Percentiles rank a stretch among this genome's conserved stretches.
Conservation (phyloP, 257 asterid genomes). For the Scutellaria minor region DNA sequence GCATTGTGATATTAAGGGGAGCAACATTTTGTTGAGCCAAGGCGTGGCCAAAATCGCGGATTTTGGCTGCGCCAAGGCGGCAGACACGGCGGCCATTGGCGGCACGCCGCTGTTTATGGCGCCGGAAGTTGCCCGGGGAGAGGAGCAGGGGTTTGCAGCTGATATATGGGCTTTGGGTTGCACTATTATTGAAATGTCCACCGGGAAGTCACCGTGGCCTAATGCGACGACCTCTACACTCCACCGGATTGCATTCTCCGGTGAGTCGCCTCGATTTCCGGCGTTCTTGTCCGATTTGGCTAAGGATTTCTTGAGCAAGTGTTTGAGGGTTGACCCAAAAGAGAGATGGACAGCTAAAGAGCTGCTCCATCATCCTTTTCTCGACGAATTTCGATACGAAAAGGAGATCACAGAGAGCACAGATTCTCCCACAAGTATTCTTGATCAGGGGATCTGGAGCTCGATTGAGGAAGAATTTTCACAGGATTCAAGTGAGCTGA, state of each 20-base stretch:
- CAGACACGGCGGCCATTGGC: slow-evolving; percentile 40
- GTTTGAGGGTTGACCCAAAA: slow-evolving; percentile 55
- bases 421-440: slow-evolving; percentile 73
- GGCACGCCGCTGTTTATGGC: slow-evolving; percentile 88
- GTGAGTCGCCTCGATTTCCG: slow-evolving; percentile 63
- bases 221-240: slow-evolving; percentile 41
- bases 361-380: slow-evolving; percentile 67
- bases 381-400: slow-evolving; percentile 28
- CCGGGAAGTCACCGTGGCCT: slow-evolving; percentile 74
- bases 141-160: slow-evolving; percentile 66
- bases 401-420: slow-evolving; percentile 15
- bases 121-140: slow-evolving; percentile 79
- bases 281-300: slow-evolving; percentile 51
- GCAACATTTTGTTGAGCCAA: slow-evolving; percentile 53
- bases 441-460: slow-evolving; percentile 76
- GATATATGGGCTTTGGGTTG: slow-evolving; percentile 91
- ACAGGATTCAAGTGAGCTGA: slow-evolving; percentile 17
- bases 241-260: slow-evolving; percentile 63
- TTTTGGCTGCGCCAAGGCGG: slow-evolving; percentile 71
- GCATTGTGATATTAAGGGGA: slow-evolving; percentile 82
- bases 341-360: slow-evolving; percentile 70
- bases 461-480: slow-evolving; percentile 51
- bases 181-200: slow-evolving; percentile 74
- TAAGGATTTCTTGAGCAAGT: slow-evolving; percentile 72
- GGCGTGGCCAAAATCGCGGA: slow-evolving; percentile 62